These are phyloP conservation scores for Colletotrichum tropicicola DNA, from an alignment of 2,329 filamentous ascomycete species.

Conservation along the genomic window DNA sequence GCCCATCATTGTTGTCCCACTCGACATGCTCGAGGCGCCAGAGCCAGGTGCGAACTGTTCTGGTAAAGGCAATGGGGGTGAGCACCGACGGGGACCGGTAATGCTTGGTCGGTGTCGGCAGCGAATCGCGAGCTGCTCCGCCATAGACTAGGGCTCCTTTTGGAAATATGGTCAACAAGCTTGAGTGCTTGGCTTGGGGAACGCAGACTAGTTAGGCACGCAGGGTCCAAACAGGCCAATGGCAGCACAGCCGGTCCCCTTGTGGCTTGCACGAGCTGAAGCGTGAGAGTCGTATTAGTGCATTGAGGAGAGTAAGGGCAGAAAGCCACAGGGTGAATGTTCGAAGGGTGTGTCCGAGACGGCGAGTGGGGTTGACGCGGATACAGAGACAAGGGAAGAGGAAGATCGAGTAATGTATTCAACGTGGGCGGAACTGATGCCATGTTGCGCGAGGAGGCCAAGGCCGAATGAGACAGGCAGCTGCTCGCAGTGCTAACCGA, in stretches of 20 bases:
- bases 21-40: not conserved
- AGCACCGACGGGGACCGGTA: conserved; percentile 6
- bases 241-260: conserved; percentile 16
- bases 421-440: too few species aligned
- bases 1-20: not conserved
- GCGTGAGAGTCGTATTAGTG: conserved; percentile 22
- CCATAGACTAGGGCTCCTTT: conserved; percentile 35
- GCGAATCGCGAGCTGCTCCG: conserved; percentile 28
- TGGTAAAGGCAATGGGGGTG: not conserved
- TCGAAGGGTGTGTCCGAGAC: not conserved
- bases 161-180: conserved; percentile 35
- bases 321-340: not conserved
- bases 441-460: too few species aligned
- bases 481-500: not conserved
- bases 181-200: conserved; percentile 37
- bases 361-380: conserved; percentile 32
- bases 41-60: not conserved
- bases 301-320: not conserved
- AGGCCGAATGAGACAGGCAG: not conserved
- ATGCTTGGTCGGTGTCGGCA: conserved; percentile 5
- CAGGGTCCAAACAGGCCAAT: conserved; percentile 36
- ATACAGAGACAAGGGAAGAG: not conserved
- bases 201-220: conserved; percentile 29
- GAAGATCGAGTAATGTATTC: not conserved
- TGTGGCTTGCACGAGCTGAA: conserved; percentile 50